Evolutionary conservation across 768 basidiomycete genomes (phyloP).

Genomic region (Gautieria morchelliformis): DNA sequence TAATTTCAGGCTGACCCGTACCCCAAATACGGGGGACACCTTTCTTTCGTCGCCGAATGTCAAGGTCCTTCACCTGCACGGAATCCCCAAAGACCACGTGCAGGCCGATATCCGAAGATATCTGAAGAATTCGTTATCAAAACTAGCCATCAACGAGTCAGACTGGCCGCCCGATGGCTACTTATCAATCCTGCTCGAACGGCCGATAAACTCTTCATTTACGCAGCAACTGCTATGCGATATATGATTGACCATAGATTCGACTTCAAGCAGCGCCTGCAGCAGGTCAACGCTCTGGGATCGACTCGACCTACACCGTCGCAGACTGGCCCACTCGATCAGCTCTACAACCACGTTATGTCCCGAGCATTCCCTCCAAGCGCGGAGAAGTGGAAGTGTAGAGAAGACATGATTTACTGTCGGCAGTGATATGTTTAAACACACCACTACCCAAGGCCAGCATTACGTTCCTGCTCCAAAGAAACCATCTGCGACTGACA

Average conservation of each 20-base stretch:
- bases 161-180: constrained; percentile 2
- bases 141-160: not conserved
- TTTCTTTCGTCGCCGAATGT: constrained; percentile 2
- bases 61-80: constrained; percentile 11
- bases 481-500: too few relatives aligned
- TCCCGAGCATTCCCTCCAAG: too few relatives aligned
- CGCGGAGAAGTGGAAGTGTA: too few relatives aligned
- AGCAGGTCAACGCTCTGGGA: too few relatives aligned
- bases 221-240: constrained; percentile 6
- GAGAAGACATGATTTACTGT: too few relatives aligned
- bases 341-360: too few relatives aligned
- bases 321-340: too few relatives aligned
- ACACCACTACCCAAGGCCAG: too few relatives aligned
- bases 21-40: constrained; percentile 11
- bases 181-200: constrained; percentile 3
- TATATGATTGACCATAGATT: not conserved
- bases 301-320: too few relatives aligned
- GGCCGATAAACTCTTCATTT: constrained; percentile 8
- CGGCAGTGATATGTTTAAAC: too few relatives aligned
- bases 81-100: constrained; percentile 15
- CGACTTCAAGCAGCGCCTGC: too few relatives aligned
- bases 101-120: constrained; percentile 15
- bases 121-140: not conserved
- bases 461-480: too few relatives aligned
- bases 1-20: constrained; percentile 23